Evolutionary conservation across 345 rosid species (phyloP).

Genomic region (Boechera stricta): DNA sequence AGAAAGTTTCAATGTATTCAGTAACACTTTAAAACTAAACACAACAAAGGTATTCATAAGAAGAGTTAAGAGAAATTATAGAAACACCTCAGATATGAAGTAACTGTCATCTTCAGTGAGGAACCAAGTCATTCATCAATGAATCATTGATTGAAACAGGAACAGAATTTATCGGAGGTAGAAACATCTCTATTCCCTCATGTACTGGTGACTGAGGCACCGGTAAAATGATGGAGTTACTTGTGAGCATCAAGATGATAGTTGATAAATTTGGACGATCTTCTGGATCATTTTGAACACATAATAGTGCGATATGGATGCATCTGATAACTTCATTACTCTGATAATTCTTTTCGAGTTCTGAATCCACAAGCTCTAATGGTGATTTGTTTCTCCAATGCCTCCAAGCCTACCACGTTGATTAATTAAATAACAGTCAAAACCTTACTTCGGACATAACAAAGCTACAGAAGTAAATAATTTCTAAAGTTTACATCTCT

Average conservation of each 20-base stretch:
- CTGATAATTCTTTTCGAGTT: slow-evolving; percentile 30
- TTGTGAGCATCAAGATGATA: slow-evolving; percentile 48
- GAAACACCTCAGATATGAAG: not conserved
- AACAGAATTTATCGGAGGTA: slow-evolving; percentile 1
- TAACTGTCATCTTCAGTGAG: slow-evolving; percentile 30
- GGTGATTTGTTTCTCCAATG: slow-evolving; percentile 53
- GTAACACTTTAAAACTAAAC: not conserved
- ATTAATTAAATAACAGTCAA: not conserved
- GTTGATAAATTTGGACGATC: slow-evolving; percentile 41
- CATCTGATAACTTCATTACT: slow-evolving; percentile 51
- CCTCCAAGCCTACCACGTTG: slow-evolving; percentile 50
- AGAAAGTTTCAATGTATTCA: not conserved
- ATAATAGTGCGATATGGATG: slow-evolving; percentile 55
- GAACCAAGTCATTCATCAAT: slow-evolving; percentile 2
- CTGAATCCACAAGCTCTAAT: slow-evolving; percentile 49
- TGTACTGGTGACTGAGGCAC: slow-evolving; percentile 44
- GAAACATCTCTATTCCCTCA: slow-evolving; percentile 7
- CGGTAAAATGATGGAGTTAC: slow-evolving; percentile 36
- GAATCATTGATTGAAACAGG: slow-evolving; percentile 15
- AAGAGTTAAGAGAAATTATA: not conserved
- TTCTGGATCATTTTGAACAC: slow-evolving; percentile 58
- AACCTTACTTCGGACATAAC: not conserved
- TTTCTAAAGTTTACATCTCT: not conserved
- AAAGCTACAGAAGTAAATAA: not conserved
- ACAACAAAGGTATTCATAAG: not conserved